phyloP scores from a whole-genome alignment of 2,329 filamentous ascomycete genomes.

The Fusarium haematococcum region DNA sequence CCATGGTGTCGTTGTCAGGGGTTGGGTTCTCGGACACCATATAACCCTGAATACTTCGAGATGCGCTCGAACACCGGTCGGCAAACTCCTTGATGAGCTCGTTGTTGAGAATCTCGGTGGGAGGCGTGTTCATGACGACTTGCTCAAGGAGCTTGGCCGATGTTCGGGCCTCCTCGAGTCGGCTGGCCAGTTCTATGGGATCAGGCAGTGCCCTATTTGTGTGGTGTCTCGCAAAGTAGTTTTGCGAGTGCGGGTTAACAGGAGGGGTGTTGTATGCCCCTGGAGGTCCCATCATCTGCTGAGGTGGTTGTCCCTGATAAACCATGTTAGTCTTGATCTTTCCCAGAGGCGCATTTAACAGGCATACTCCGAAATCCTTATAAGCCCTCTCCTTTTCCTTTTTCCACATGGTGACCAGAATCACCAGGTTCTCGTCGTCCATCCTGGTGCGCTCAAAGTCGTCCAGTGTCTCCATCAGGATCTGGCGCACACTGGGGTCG shows the following conservation, averaged over 20 bases:
- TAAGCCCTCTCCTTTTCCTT: conserved; percentile 81
- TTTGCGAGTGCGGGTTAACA: conserved; percentile 58
- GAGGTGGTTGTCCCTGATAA: conserved; percentile 35
- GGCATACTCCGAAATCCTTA: conserved; percentile 63
- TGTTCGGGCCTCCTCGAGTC: conserved; percentile 90
- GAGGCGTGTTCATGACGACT: conserved; percentile 86
- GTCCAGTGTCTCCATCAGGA: conserved; percentile 88
- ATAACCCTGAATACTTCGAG: conserved; percentile 85
- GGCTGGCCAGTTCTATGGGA: conserved; percentile 80
- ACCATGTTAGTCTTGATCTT: conserved; percentile 19
- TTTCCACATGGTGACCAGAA: conserved; percentile 87
- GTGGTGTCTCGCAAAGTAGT: conserved; percentile 68
- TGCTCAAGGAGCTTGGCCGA: conserved; percentile 94
- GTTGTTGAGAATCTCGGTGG: conserved; percentile 79
- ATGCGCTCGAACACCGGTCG: conserved; percentile 84
- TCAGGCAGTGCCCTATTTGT: conserved; percentile 67
- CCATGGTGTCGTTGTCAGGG: conserved; percentile 94
- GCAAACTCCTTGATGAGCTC: conserved; percentile 95
- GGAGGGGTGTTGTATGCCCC: conserved; percentile 17
- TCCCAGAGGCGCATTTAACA: not conserved
- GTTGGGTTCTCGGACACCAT: conserved; percentile 82
- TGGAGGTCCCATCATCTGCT: conserved; percentile 25
- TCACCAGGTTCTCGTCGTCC: conserved; percentile 78
- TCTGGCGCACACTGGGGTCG: conserved; percentile 84
- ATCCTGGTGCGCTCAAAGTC: conserved; percentile 78